These are phyloP conservation scores for Epichloe amarillans DNA, from an alignment of 2,329 filamentous ascomycete species.

Conservation along the genomic window DNA sequence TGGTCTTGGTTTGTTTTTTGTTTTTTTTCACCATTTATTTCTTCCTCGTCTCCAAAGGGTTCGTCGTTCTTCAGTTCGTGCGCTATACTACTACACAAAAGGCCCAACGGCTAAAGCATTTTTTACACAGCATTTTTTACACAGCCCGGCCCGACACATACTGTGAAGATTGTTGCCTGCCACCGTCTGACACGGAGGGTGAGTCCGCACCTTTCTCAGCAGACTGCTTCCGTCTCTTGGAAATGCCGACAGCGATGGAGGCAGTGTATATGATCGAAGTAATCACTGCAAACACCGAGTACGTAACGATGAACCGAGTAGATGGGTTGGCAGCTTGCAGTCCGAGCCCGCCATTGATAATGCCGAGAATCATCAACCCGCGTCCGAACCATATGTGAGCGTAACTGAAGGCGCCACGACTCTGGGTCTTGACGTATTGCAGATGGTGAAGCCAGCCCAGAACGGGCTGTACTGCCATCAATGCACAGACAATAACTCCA, in stretches of 20 bases:
- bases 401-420: conserved; percentile 38
- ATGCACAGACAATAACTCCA: conserved; percentile 38
- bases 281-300: conserved; percentile 40
- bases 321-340: conserved; percentile 34
- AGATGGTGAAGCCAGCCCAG: conserved; percentile 45
- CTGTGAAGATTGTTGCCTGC: not conserved
- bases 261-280: conserved; percentile 31
- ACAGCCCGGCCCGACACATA: not conserved
- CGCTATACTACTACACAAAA: no score
- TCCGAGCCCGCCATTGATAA: conserved; percentile 52
- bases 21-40: not conserved
- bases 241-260: not conserved
- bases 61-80: no score
- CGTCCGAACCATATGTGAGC: conserved; percentile 52
- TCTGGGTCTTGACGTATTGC: conserved; percentile 33
- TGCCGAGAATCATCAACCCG: conserved; percentile 40
- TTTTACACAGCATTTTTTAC: not conserved
- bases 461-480: conserved; percentile 44
- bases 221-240: not conserved
- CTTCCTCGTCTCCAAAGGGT: not conserved
- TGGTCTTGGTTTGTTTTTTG: not conserved
- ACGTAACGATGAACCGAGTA: conserved; percentile 34
- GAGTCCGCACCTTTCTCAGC: not conserved
- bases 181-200: not conserved
- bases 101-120: no score